Evolutionary conservation across 2,329 filamentous ascomycete species (phyloP).

Genomic region (Phaeosphaeria sp.): DNA sequence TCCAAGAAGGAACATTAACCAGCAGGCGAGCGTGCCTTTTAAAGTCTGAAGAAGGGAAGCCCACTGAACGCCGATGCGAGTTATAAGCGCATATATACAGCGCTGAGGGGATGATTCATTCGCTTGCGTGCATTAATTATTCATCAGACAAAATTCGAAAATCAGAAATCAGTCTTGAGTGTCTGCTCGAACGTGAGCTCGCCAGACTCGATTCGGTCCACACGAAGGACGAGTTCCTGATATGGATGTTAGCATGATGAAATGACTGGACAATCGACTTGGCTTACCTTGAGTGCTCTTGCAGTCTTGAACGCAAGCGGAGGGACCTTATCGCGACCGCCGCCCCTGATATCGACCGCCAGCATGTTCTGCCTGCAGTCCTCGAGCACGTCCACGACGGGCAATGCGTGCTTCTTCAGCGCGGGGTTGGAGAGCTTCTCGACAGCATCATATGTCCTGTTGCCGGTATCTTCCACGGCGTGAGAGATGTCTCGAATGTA

Average conservation of each 20-base stretch:
- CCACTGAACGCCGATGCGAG: neutral
- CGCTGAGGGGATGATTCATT: neutral
- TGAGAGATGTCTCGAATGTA: conserved; percentile 74
- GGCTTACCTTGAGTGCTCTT: conserved; percentile 73
- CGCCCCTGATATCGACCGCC: conserved; percentile 66
- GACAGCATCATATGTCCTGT: conserved; percentile 64
- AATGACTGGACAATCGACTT: neutral
- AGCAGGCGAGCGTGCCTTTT: neutral
- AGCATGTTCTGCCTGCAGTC: conserved; percentile 71
- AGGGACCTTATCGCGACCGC: conserved; percentile 70
- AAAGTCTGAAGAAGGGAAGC: neutral
- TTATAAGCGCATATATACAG: neutral
- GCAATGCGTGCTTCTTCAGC: conserved; percentile 58
- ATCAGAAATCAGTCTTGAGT: conserved; percentile 39
- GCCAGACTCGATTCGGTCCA: conserved; percentile 50
- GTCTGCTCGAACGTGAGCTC: conserved; percentile 45
- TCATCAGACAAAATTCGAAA: conserved; percentile 9
- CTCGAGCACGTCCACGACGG: conserved; percentile 64
- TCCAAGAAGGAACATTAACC: neutral
- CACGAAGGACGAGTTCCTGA: conserved; percentile 51
- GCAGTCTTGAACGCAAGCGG: conserved; percentile 89
- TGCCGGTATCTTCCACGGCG: conserved; percentile 74
- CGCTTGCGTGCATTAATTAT: neutral
- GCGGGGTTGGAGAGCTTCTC: conserved; percentile 58
- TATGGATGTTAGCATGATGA: conserved; percentile 14